phyloP scores from a whole-genome alignment of 148 eudicot genomes.

The Suaeda aralocaspica region DNA sequence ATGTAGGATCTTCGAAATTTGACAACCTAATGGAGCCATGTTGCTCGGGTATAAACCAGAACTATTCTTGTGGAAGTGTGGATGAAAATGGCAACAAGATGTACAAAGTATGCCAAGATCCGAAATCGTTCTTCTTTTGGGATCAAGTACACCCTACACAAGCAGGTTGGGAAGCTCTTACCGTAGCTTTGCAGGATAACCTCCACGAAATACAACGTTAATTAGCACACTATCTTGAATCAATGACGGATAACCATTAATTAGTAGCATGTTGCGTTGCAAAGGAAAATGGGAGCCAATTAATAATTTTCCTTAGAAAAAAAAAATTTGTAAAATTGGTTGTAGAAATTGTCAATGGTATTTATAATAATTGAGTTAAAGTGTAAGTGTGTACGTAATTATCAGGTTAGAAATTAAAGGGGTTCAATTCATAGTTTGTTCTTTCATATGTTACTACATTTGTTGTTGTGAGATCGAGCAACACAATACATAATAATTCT shows the following conservation, averaged over 20 bases:
- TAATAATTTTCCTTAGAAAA: no score
- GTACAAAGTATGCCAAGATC: constrained; percentile 61
- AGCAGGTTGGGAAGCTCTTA: constrained; percentile 75
- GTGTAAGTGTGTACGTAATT: background rate
- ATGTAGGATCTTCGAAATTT: constrained; percentile 50
- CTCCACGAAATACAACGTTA: constrained; percentile 31
- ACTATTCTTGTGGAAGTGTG: constrained; percentile 39
- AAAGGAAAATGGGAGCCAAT: no score
- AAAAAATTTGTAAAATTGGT: background rate
- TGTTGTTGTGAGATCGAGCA: background rate
- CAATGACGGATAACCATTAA: background rate
- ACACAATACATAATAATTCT: no score
- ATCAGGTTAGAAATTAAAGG: background rate
- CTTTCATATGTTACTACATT: background rate
- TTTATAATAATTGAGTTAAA: background rate
- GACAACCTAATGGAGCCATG: constrained; percentile 68
- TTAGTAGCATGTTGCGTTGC: no score
- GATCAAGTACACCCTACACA: constrained; percentile 74
- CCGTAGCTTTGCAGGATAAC: constrained; percentile 31
- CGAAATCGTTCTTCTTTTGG: constrained; percentile 62
- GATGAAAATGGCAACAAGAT: constrained; percentile 49
- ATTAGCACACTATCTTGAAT: background rate
- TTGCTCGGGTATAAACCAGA: constrained; percentile 45
- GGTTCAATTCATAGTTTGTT: background rate
- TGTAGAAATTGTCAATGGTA: background rate